Evolutionary conservation across 345 rosid genomes (phyloP).

Genomic region (Pugionium dolabratum): DNA sequence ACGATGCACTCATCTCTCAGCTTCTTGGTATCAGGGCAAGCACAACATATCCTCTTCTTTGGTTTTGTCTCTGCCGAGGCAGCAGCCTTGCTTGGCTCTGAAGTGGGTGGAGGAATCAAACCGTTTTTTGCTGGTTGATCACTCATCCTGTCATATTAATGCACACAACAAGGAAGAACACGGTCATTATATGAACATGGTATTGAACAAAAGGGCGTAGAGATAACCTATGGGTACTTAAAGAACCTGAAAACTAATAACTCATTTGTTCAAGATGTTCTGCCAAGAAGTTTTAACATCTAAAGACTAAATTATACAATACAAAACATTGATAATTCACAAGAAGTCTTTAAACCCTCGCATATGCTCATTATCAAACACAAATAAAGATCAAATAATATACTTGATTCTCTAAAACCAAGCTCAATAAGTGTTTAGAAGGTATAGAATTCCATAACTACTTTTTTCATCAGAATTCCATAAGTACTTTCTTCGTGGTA

Average conservation of each 20-base stretch:
- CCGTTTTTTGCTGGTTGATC: conserved; percentile 49
- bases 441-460: background rate
- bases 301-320: background rate
- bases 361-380: conserved; percentile 5
- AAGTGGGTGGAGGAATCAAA: conserved; percentile 40
- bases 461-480: background rate
- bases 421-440: background rate
- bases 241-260: background rate
- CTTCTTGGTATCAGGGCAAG: conserved; percentile 89
- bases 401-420: background rate
- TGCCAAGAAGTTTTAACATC: background rate
- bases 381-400: conserved; percentile 1
- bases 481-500: background rate
- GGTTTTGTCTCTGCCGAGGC: conserved; percentile 63
- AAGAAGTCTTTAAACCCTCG: background rate
- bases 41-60: conserved; percentile 90
- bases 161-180: conserved; percentile 4
- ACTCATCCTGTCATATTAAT: conserved; percentile 46
- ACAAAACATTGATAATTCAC: background rate
- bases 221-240: too few species aligned
- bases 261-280: background rate
- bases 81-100: conserved; percentile 46
- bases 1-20: conserved; percentile 94
- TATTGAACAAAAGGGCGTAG: conserved; percentile 4
- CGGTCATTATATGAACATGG: conserved; percentile 1